phyloP scores from a whole-genome alignment of 257 asterid genomes.

The Capsicum rhomboideum region DNA sequence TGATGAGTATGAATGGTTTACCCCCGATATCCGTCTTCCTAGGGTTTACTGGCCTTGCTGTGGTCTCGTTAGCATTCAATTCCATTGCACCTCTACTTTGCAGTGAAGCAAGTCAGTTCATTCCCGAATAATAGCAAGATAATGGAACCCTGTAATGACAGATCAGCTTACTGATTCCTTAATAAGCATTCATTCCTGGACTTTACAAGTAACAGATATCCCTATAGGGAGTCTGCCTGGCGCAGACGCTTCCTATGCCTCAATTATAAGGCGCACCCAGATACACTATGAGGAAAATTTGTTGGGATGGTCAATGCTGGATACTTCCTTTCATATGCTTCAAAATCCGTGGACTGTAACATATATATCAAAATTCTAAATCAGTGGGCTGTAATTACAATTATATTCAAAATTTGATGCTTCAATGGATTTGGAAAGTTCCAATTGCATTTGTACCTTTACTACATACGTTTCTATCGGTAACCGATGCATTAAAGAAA shows the following conservation, averaged over 20 bases:
- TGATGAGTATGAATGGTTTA: conserved; percentile 44
- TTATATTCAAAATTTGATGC: not conserved
- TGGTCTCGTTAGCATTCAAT: not conserved
- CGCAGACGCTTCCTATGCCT: not conserved
- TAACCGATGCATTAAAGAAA: not conserved
- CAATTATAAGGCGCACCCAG: not conserved
- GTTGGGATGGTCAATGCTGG: not conserved
- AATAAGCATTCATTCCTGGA: not conserved
- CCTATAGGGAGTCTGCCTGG: not conserved
- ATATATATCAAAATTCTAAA: not conserved
- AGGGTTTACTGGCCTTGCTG: not conserved
- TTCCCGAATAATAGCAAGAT: not conserved
- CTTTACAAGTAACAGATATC: not conserved
- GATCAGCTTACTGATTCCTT: not conserved
- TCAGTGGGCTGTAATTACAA: not conserved
- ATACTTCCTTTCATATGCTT: not conserved
- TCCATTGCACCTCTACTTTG: not conserved
- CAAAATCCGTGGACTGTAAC: not conserved
- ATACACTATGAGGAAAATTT: not conserved
- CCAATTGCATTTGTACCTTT: not conserved
- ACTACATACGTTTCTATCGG: not conserved
- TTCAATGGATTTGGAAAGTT: not conserved
- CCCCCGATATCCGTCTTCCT: not conserved
- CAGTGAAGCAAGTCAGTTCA: not conserved
- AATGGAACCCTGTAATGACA: not conserved